Percentiles rank a stretch among this genome's conserved stretches.
Conservation (phyloP, 2,329 filamentous ascomycete genomes). For the Aspergillus aculeatinus region DNA sequence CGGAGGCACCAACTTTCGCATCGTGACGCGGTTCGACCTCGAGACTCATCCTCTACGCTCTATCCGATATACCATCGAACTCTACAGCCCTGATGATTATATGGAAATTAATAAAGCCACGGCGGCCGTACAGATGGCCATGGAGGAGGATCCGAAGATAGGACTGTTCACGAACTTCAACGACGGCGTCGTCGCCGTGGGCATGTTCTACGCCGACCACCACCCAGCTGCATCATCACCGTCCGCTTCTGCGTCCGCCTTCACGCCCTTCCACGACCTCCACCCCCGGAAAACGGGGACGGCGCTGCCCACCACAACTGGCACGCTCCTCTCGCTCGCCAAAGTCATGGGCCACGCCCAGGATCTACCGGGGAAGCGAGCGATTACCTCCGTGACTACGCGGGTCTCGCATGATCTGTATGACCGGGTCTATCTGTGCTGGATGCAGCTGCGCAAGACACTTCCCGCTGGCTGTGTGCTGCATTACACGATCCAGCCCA, state of each 20-base stretch:
- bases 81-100: neutral
- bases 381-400: constrained; percentile 1
- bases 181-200: constrained; percentile 8
- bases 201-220: constrained; percentile 12
- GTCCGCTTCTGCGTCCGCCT: too few relatives aligned
- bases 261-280: neutral
- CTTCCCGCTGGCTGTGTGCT: neutral
- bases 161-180: constrained; percentile 15
- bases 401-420: constrained; percentile 10
- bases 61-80: neutral
- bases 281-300: neutral
- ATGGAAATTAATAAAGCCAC: neutral
- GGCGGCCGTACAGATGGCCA: neutral
- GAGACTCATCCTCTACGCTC: neutral
- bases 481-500: constrained; percentile 7
- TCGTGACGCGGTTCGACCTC: neutral
- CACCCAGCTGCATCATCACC: neutral
- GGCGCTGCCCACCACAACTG: neutral
- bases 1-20: constrained; percentile 29
- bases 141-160: constrained; percentile 6
- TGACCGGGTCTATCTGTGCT: constrained; percentile 1
- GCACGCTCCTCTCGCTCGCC: neutral
- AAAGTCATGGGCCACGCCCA: neutral
- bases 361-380: too few relatives aligned
- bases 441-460: neutral